Base-by-base conservation (phyloP, 2,329 filamentous ascomycete species). In the Gyromitra esculenta region DNA sequence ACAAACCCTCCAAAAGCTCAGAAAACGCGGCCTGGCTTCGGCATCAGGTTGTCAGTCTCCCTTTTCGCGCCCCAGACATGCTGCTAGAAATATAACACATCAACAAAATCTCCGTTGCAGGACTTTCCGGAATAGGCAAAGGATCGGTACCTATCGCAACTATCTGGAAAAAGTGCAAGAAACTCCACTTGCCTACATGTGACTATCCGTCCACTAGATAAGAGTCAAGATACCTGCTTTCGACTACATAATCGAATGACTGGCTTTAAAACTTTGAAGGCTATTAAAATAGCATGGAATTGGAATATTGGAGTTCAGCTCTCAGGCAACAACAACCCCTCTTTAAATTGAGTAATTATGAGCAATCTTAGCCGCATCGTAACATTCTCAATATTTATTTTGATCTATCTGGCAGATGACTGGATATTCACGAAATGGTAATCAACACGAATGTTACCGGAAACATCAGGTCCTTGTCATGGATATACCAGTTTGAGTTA, bases 91-190 rank as follows among this genome's bases (percentile, higher is more conserved):
- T 35, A 60, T 31, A 43, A 6, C 25, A 15, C 9, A 31, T 37
- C 59, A 50, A 37, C 37, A 41, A 67, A 59, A 18, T 66, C 62
- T 54, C 63, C 21, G 45, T 13, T 64, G 63, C 15, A 69, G 48
- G 64, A 56, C 65, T 64, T 75, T 18, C 65, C 57, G 11, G 11
- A 73, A 65, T 13, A 43, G 56, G 65, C 9, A 66, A 63, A 31
- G 39, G 15, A 54, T 39, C 31, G 9, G 3, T 25, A 48, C 39
- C 25, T 59, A 45, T 60, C 37, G 41, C 8, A 43, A 35, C 35
- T 60, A 43, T 41, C 57, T 37, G 7, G 39, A 37, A 50, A 35
- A 69, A 43, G 59, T 43, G 57, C 65, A 65, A 15, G 21, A 70
- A 59, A n/a, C 25, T 41, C 25, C 37, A 41, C 41, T 15, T 25